A percentile compares a stretch with the other conserved stretches of the same genome.
phyloP scores from a whole-genome alignment of 768 basidiomycete genomes.

The Suillus cothurnatus region DNA sequence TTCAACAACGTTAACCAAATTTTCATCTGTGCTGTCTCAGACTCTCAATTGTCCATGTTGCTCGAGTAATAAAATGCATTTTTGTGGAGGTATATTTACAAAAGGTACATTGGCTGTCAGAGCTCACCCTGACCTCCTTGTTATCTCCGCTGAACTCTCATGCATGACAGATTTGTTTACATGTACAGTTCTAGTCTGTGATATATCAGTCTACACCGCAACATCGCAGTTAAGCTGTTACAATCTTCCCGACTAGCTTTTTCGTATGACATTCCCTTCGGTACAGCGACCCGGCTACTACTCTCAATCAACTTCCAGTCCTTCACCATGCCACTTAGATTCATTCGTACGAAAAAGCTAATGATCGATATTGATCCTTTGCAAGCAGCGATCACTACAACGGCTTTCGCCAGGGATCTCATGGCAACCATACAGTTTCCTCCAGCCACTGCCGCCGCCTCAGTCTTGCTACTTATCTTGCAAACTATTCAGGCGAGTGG shows the following conservation, averaged over 20 bases:
- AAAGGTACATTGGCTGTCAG: neutral
- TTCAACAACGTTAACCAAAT: neutral
- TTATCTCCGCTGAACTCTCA: conserved; percentile 1
- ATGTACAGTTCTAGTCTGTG: neutral
- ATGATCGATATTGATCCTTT: conserved; percentile 31
- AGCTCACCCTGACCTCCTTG: neutral
- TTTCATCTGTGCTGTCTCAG: neutral
- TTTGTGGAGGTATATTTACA: neutral
- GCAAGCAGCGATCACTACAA: conserved; percentile 31
- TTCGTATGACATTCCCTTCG: neutral
- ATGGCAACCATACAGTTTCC: conserved; percentile 41
- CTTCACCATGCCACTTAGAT: conserved; percentile 33
- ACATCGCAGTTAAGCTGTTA: neutral
- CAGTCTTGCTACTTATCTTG: conserved; percentile 44
- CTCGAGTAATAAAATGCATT: neutral
- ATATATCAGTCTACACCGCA: neutral
- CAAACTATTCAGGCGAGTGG: conserved; percentile 46
- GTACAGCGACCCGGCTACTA: neutral
- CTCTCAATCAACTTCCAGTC: neutral
- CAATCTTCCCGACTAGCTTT: neutral
- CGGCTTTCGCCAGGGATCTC: conserved; percentile 33
- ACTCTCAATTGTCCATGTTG: neutral
- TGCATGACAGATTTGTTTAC: neutral
- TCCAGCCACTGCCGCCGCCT: conserved; percentile 43
- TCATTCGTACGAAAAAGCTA: conserved; percentile 29